Conservation (phyloP, 176 grass and related monocot species). For the Zizania latifolia region DNA sequence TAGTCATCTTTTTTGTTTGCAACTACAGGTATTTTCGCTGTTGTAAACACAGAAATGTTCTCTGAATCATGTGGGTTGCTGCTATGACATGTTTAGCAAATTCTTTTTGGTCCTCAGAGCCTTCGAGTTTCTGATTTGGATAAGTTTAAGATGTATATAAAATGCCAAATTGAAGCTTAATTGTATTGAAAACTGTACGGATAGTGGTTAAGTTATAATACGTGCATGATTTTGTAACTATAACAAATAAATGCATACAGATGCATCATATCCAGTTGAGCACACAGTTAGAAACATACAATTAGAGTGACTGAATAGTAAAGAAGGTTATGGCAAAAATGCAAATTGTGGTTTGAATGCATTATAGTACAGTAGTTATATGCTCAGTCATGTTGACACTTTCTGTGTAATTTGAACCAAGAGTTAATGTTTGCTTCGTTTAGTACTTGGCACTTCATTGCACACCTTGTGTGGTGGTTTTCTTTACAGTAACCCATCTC, state of each 20-base stretch:
- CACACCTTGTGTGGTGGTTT: background rate
- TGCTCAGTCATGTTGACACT: background rate
- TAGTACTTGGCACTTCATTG: background rate
- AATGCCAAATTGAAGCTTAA: slow-evolving; percentile 1
- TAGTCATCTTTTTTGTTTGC: background rate
- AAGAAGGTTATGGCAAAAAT: slow-evolving; percentile 2
- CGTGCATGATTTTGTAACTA: background rate
- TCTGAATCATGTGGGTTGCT: background rate
- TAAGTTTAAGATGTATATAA: background rate
- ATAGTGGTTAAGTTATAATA: background rate
- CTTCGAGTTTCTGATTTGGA: background rate
- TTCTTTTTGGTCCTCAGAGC: background rate
- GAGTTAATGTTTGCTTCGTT: background rate
- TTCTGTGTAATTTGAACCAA: background rate
- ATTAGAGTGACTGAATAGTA: background rate
- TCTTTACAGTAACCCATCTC: background rate
- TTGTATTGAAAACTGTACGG: no score
- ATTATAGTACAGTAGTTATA: background rate
- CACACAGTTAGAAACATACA: background rate
- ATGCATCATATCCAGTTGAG: background rate
- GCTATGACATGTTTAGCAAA: background rate
- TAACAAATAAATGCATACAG: background rate
- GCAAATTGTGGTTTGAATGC: background rate
- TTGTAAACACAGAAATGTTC: background rate
- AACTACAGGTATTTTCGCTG: background rate